Conservation (phyloP, 306 rosid genomes). For the Cicer cuneatum region DNA sequence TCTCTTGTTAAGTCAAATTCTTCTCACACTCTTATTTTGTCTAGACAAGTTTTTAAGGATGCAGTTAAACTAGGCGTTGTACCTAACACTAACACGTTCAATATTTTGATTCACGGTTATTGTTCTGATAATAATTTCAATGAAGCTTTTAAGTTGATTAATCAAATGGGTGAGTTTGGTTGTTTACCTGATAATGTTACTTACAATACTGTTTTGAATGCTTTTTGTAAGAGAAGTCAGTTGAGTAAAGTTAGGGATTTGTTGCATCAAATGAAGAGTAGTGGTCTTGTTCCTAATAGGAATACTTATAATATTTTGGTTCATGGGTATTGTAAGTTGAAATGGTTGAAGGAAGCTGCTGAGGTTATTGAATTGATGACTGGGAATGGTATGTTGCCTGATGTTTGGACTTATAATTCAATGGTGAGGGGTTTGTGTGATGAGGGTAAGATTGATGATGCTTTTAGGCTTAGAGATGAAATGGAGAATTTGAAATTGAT, state of each 20-base stretch:
- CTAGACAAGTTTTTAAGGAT: conserved; percentile 53
- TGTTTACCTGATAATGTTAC: conserved; percentile 75
- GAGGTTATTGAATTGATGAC: conserved; percentile 76
- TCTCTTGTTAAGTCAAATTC: conserved; percentile 62
- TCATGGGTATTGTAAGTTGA: conserved; percentile 80
- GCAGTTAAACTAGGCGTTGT: conserved; percentile 55
- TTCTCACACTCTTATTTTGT: conserved; percentile 49
- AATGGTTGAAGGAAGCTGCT: conserved; percentile 76
- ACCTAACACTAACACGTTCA: conserved; percentile 58
- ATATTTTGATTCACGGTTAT: conserved; percentile 68
- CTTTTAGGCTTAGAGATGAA: conserved; percentile 66
- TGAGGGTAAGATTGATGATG: conserved; percentile 76
- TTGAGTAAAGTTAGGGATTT: conserved; percentile 63
- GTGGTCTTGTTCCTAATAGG: conserved; percentile 64
- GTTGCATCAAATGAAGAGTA: conserved; percentile 66
- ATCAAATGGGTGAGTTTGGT: conserved; percentile 58
- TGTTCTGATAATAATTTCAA: conserved; percentile 59
- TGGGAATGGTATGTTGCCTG: conserved; percentile 54
- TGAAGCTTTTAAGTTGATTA: conserved; percentile 55
- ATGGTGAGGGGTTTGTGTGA: conserved; percentile 69
- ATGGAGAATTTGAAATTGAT: conserved; percentile 68
- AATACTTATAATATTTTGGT: conserved; percentile 75
- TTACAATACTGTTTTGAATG: conserved; percentile 73
- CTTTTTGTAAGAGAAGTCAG: conserved; percentile 64
- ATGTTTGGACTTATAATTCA: conserved; percentile 85